A percentile compares a stretch with the other conserved stretches of the same genome.
These are phyloP conservation scores for Cylindrodendrum hubeiense DNA, from an alignment of 2,329 filamentous ascomycete species.

Conservation along the genomic window DNA sequence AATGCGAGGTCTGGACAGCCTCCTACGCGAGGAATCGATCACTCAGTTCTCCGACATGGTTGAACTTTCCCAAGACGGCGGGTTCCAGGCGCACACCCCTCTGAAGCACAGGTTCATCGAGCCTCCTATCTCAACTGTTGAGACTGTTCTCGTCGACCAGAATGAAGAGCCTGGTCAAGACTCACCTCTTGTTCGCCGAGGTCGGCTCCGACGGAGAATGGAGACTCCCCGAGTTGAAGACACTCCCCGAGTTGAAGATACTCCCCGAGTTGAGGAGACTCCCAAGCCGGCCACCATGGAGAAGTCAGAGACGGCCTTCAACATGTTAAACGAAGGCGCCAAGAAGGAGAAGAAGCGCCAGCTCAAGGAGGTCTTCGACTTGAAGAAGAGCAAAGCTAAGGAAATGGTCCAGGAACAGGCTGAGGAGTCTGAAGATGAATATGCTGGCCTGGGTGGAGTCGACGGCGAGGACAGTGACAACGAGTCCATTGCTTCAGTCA, in stretches of 20 bases:
- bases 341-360: slow-evolving; percentile 67
- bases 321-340: slow-evolving; percentile 76
- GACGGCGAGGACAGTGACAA: slow-evolving; percentile 90
- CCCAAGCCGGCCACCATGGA: slow-evolving; percentile 32
- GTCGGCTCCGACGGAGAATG: slow-evolving; percentile 62
- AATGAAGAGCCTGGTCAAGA: slow-evolving; percentile 61
- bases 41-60: slow-evolving; percentile 78
- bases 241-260: slow-evolving; percentile 46
- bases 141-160: slow-evolving; percentile 69
- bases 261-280: slow-evolving; percentile 37
- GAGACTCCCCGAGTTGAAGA: slow-evolving; percentile 44
- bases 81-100: slow-evolving; percentile 80
- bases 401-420: slow-evolving; percentile 93
- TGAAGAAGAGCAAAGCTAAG: slow-evolving; percentile 88
- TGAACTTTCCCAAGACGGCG: slow-evolving; percentile 84
- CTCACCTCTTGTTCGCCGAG: slow-evolving; percentile 75
- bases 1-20: slow-evolving; percentile 68
- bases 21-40: slow-evolving; percentile 58
- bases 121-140: slow-evolving; percentile 75
- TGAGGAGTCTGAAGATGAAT: slow-evolving; percentile 98
- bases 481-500: slow-evolving; percentile 76
- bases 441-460: slow-evolving; percentile 89
- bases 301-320: slow-evolving; percentile 68
- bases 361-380: slow-evolving; percentile 74
- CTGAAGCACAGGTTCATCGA: slow-evolving; percentile 75